Evolutionary conservation across 371 early-diverging fungal genomes (phyloP).

Genomic region (Rhizopus sp.): DNA sequence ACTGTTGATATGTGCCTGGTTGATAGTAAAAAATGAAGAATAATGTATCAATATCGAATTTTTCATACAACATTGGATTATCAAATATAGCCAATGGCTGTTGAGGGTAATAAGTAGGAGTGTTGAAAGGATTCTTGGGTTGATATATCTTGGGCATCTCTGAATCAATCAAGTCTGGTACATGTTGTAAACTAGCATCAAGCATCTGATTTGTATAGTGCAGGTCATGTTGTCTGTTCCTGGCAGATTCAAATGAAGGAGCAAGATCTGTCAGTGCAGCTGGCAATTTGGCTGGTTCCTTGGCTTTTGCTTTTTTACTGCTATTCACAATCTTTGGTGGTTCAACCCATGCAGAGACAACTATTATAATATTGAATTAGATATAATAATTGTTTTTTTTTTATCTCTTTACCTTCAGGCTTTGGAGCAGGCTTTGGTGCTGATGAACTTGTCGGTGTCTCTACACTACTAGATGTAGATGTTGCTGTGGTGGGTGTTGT

Average conservation of each 20-base stretch:
- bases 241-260: conserved; percentile 73
- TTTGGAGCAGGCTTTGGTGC: conserved; percentile 21
- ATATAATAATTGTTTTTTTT: conserved; percentile 15
- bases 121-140: conserved; percentile 78
- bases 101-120: conserved; percentile 91
- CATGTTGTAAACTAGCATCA: conserved; percentile 73
- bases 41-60: conserved; percentile 95
- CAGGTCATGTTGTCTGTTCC: conserved; percentile 42
- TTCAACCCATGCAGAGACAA: conserved; percentile 28
- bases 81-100: conserved; percentile 81
- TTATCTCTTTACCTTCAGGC: conserved; percentile 7
- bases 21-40: conserved; percentile 99
- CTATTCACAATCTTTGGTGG: conserved; percentile 29
- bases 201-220: conserved; percentile 68
- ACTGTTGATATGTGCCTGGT: conserved; percentile 96
- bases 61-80: conserved; percentile 82
- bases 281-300: conserved; percentile 48
- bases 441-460: conserved; percentile 15
- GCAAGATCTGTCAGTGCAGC: conserved; percentile 79
- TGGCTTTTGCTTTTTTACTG: conserved; percentile 16
- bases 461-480: conserved; percentile 9
- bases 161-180: conserved; percentile 77
- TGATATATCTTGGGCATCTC: conserved; percentile 74
- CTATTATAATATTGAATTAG: conserved; percentile 9
- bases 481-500: conserved; percentile 23